Conservation (phyloP, 2,329 filamentous ascomycete species). For the Ceratocystis colombiana region DNA sequence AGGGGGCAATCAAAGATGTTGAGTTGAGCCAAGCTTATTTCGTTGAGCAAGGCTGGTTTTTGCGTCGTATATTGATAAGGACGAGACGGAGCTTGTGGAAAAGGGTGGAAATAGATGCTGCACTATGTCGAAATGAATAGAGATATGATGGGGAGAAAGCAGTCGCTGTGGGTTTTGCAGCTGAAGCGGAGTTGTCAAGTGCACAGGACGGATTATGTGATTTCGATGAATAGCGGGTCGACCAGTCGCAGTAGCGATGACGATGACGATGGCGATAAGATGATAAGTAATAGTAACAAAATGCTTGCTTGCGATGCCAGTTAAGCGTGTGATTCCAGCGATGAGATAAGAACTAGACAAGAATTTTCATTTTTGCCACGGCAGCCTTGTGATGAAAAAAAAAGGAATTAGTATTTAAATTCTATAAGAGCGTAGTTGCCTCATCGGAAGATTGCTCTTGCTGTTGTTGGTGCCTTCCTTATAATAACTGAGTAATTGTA, state of each 20-base stretch:
- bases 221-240: slow-evolving; percentile 1
- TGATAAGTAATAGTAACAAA: slow-evolving; percentile 2
- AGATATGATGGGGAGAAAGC: neutral
- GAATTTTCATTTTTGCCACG: neutral
- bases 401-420: neutral
- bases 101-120: neutral
- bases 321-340: neutral
- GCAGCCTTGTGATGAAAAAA: neutral
- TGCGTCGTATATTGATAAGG: neutral
- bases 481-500: neutral
- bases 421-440: slow-evolving; percentile 6
- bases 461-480: slow-evolving; percentile 9
- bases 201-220: too few species aligned
- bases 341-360: neutral
- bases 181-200: too few species aligned
- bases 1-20: neutral
- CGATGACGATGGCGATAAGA: neutral
- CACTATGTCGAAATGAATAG: neutral
- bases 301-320: neutral
- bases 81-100: neutral
- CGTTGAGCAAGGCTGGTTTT: neutral
- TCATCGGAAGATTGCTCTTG: neutral
- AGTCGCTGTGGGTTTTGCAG: neutral
- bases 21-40: neutral
- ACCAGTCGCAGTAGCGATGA: neutral